Evolutionary conservation across 306 rosid species (phyloP), one percentile per base, ranked within the genome.

Genomic region (Hylodesmum podocarpum): DNA sequence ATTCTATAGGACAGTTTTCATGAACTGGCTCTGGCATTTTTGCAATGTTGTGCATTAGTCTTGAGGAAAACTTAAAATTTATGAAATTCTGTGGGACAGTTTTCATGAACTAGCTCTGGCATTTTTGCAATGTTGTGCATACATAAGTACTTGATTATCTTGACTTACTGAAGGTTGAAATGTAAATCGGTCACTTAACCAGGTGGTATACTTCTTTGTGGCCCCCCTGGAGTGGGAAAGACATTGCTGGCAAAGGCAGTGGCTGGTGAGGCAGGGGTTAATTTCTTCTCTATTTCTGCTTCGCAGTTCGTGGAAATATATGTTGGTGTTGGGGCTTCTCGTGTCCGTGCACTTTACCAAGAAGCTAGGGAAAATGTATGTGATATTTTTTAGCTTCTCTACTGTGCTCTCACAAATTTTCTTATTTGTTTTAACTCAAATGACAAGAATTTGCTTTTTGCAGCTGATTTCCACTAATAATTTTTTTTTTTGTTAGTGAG

Each of bases 251-350:
- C 98, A 72, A 95, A 95, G 87, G 98, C 98, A 16, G 98, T 95
- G 67, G 98, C 98, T 80, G 98, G 98, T 49, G 98, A 95, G 85
- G 98, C 98, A 16, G 98, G 98, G 29, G 98, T 95, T 65, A 95
- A 95, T 88, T 95, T 95, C 82, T 95, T 95, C 90, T 95, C 98
- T 65, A 95, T 95, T 70, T 95, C 98, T 33, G 98, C 98, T 79
- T 95, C 98, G 36, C 97, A 95, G 76, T 95, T 95, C 61, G 97
- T 95, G 77, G 98, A 95, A 71, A 95, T 95, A 81, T 95, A 92
- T 53, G 97, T 95, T 8, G 98, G 98, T 57, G 98, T 95, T 10
- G 98, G 98, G 82, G 98, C 98, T 81, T 95, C 98, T 78, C 95
- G 98, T 82, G 98, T 95, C 64, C 88, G 98, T 75, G 94, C 96